Percentiles rank a stretch among this genome's conserved stretches.
These are phyloP conservation scores for Myriosclerotinia curreyana DNA, from an alignment of 2,329 filamentous ascomycete species.

Conservation along the genomic window DNA sequence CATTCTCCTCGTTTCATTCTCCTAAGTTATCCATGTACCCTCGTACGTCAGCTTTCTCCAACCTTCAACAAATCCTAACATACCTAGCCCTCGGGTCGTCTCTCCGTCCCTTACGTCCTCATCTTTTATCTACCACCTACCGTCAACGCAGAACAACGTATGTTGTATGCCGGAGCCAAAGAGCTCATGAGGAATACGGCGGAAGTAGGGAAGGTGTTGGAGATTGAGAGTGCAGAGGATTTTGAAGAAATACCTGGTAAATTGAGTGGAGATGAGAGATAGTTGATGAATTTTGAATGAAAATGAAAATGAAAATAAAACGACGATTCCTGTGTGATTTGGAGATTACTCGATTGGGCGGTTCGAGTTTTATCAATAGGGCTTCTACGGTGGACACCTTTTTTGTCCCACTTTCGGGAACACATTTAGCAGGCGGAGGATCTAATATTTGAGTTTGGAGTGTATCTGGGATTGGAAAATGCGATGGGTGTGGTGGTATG, in stretches of 20 bases:
- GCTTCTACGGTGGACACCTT: background rate
- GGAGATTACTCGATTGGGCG: background rate
- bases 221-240: constrained; percentile 78
- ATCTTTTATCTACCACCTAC: constrained; percentile 93
- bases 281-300: background rate
- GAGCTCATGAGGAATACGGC: constrained; percentile 92
- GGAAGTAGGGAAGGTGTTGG: constrained; percentile 83
- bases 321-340: background rate
- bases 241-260: constrained; percentile 75
- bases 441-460: background rate
- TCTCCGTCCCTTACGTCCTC: constrained; percentile 89
- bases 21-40: constrained; percentile 83
- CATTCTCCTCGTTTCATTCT: constrained; percentile 87
- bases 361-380: background rate
- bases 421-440: background rate
- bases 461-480: background rate
- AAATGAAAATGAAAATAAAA: background rate
- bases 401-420: background rate
- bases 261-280: constrained; percentile 42
- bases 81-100: constrained; percentile 69
- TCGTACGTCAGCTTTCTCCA: constrained; percentile 51
- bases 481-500: background rate
- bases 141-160: constrained; percentile 80
- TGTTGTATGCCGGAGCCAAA: constrained; percentile 95
- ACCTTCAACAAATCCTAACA: constrained; percentile 23